These are phyloP conservation scores for Vicia sativa DNA, from an alignment of 306 rosid species.

Conservation along the genomic window DNA sequence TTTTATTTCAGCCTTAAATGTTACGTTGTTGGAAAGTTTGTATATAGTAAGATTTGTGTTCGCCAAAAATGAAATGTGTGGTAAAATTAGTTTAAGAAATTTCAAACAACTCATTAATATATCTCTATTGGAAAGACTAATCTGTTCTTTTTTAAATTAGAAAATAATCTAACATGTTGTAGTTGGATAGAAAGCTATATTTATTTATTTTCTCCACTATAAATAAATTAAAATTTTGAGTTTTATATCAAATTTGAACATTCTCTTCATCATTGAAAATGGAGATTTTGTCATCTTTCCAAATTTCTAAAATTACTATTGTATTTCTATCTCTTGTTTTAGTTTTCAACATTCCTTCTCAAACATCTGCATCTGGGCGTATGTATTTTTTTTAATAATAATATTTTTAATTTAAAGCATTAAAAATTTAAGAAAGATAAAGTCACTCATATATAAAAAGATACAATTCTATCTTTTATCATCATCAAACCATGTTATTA, in stretches of 20 bases:
- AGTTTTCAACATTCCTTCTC: background rate
- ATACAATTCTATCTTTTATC: too few relatives aligned
- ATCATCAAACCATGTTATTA: too few relatives aligned
- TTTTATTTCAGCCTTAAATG: too few relatives aligned
- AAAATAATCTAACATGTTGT: too few relatives aligned
- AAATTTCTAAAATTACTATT: background rate
- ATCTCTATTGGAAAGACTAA: background rate
- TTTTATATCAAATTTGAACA: background rate
- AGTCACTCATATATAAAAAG: too few relatives aligned
- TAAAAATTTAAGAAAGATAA: background rate
- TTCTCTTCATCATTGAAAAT: background rate
- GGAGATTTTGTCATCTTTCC: background rate
- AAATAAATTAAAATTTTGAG: too few relatives aligned
- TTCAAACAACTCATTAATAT: too few relatives aligned
- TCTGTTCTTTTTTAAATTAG: background rate
- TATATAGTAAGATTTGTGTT: too few relatives aligned
- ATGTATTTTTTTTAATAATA: background rate
- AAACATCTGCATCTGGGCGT: background rate
- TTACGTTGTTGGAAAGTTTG: background rate
- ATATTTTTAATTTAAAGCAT: background rate
- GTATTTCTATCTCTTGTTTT: slow-evolving; percentile 6
- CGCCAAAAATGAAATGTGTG: background rate
- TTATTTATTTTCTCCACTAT: too few relatives aligned
- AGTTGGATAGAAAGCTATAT: too few relatives aligned
- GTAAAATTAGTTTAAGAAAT: too few relatives aligned